Evolutionary conservation across 768 basidiomycete genomes (phyloP), one percentile per base, ranked within the genome.

Genomic region (Lyophyllum semitale): DNA sequence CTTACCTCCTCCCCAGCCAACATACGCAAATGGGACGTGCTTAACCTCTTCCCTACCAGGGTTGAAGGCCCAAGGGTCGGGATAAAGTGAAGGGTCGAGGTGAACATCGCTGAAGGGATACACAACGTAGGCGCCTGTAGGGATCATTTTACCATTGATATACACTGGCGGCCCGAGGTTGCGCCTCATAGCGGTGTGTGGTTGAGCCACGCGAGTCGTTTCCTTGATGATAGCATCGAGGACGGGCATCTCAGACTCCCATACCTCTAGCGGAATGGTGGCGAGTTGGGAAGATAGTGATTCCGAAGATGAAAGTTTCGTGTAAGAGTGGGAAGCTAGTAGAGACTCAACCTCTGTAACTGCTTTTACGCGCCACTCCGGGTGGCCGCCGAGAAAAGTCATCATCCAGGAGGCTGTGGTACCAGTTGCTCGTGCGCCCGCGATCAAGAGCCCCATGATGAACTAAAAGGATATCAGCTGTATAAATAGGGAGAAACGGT

Each of bases 51-150:
- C 70, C 69, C 84, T 75, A 64, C 73, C 67, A 54, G 89, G 90
- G 73, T 91, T 86, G 63, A 89, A 92, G 61, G 74, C 83, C 87
- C 87, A 89, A 35, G 89, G 89, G 67, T 91, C 82, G 44, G 84
- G 81, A 68, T 91, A 92, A 20, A 91, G 69, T 57, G 80, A 77
- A 37, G 85, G 77, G 68, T 91, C 79, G 33, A 91, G 81, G 71
- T 92, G 89, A 40, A 90, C 84, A 64, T 88, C 86, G 67, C 85
- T 87, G 69, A 90, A 91, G 41, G 89, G 89, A 71, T 90, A 91
- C 41, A 90, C 77, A 45, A 89, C 81, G 64, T 88, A 91, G 51
- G 88, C 81, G 53, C 88, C 89, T 20, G 85, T 84, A 29, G 88
- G 88, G 27, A 92, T 80, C 35, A 78, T 71, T 70, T 85, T 88